Evolutionary conservation across 306 rosid genomes (phyloP), one percentile per base, ranked within the genome.

Genomic region (Corylus heterophylla): DNA sequence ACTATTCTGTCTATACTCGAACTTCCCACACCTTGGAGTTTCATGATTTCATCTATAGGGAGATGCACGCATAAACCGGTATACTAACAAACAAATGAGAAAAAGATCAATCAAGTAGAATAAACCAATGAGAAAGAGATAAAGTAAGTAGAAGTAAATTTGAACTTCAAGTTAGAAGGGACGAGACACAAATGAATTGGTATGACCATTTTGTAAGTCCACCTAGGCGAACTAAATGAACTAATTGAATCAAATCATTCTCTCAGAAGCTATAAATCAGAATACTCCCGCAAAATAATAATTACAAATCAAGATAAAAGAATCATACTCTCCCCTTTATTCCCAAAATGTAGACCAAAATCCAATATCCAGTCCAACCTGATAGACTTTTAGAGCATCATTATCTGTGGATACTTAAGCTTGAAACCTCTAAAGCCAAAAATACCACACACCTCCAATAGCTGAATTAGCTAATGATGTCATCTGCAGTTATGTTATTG

Each of bases 161-260:
- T 63, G 71, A 74, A 22, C 81, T 74, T 55, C 73, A 45, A 54
- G 67, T 70, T 76, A 73, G 29, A 47, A 83, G 83, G 8, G 67
- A 75, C 50, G 49, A 69, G 58, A 73, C 82, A 42, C 82, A 76
- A 78, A 67, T 84, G 85, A 82, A 35, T 80, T 63, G 86, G 82
- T 79, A 80, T 79, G 75, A 75, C 83, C 83, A 79, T 77, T 83
- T 76, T 79, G 82, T 45, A 54, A 54, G 25, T 51, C 42, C 49
- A 10, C 27, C 50, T 54, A 50, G 51, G 75, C 74, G 58, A 74
- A 74, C 69, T 74, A 68, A 52, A 45, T 44, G 64, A 81, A 76
- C 68, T 58, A 76, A 81, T 69, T 56, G 62, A 80, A 75, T 75
- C 70, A 58, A 48, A 58, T 74, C 48, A 77, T 35, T 68, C 22